Conservation (phyloP, 768 basidiomycete species). For the Cystofilobasidium capitatum region DNA sequence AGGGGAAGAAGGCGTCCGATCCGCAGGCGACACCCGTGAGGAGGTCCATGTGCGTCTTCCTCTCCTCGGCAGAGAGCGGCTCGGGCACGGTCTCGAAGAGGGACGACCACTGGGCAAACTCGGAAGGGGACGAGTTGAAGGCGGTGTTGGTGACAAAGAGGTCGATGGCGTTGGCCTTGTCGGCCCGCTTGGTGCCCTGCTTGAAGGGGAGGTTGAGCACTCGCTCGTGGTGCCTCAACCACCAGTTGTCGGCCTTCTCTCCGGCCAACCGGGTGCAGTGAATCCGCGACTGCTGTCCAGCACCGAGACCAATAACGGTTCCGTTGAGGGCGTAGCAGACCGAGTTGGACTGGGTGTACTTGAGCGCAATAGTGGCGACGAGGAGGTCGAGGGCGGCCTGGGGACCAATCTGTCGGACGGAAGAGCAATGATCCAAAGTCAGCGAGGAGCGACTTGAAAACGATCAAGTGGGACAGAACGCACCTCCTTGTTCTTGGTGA, state of each 20-base stretch:
- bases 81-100: conserved; percentile 66
- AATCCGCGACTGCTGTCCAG: conserved; percentile 96
- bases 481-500: conserved; percentile 78
- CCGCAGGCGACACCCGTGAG: conserved; percentile 79
- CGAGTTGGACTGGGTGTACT: conserved; percentile 99
- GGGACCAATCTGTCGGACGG: conserved; percentile 52
- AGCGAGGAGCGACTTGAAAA: background rate
- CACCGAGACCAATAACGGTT: conserved; percentile 87
- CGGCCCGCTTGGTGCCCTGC: conserved; percentile 92
- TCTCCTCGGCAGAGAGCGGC: conserved; percentile 59
- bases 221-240: conserved; percentile 92
- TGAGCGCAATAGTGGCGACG: conserved; percentile 89
- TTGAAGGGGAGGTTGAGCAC: conserved; percentile 91
- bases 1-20: conserved; percentile 99
- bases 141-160: conserved; percentile 81
- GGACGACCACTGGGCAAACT: conserved; percentile 81
- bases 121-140: conserved; percentile 65
- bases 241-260: conserved; percentile 97
- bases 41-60: conserved; percentile 59
- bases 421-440: background rate
- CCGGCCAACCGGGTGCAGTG: conserved; percentile 98
- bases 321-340: conserved; percentile 91
- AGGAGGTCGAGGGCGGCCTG: conserved; percentile 80
- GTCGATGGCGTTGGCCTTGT: conserved; percentile 94
- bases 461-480: conserved; percentile 32